Percentiles rank a stretch among this genome's conserved stretches.
These are phyloP conservation scores for Solanum clarkiae DNA, from an alignment of 257 asterid genomes.

Conservation along the genomic window DNA sequence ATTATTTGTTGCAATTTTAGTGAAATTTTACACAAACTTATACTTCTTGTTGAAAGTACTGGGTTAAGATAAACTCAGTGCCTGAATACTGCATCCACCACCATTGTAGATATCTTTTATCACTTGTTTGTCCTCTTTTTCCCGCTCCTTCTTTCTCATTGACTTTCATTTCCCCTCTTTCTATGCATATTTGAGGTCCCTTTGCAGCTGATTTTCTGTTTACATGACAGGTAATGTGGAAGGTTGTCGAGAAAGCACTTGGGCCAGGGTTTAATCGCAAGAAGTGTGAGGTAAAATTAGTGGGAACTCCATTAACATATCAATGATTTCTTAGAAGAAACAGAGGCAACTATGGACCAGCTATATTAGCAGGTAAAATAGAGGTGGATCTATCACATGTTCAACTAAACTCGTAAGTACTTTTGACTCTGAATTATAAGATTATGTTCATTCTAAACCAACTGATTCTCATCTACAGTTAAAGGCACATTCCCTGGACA, in stretches of 20 bases:
- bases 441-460: not conserved
- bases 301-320: slow-evolving; percentile 87
- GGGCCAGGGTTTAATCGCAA: slow-evolving; percentile 71
- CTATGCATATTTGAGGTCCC: not conserved
- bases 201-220: not conserved
- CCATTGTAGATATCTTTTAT: not conserved
- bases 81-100: not conserved
- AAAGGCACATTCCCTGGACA: slow-evolving; percentile 72
- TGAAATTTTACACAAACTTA: not conserved
- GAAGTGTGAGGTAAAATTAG: slow-evolving; percentile 78
- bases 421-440: not conserved
- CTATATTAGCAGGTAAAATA: slow-evolving; percentile 28
- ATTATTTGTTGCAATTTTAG: too few species aligned
- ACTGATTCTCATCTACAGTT: slow-evolving; percentile 9
- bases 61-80: not conserved
- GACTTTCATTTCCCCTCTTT: not conserved
- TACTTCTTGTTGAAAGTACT: not conserved
- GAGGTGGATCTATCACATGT: not conserved
- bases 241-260: slow-evolving; percentile 77
- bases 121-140: not conserved
- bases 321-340: slow-evolving; percentile 66
- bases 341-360: slow-evolving; percentile 89
- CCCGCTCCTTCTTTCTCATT: not conserved
- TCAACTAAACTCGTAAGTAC: not conserved
- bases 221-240: slow-evolving; percentile 67